Conservation (phyloP, 306 rosid species). For the Quillaja saponaria region DNA sequence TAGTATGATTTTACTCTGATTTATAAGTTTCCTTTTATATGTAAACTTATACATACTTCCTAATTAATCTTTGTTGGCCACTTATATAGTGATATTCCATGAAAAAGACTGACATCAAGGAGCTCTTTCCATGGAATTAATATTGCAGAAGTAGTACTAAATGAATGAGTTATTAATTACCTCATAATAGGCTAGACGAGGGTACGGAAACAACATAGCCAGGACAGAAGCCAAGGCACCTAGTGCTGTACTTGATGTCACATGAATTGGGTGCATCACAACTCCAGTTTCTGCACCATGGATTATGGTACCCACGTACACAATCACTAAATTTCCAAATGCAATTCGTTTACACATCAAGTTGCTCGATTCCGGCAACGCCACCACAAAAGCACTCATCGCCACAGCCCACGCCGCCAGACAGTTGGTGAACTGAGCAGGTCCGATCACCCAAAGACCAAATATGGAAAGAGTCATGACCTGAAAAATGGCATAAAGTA, state of each 20-base stretch:
- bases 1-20: too few relatives aligned
- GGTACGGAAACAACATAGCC: conserved; percentile 66
- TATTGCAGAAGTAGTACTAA: not conserved
- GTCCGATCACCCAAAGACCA: conserved; percentile 51
- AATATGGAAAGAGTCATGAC: conserved; percentile 38
- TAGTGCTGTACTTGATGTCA: conserved; percentile 53
- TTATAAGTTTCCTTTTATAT: too few relatives aligned
- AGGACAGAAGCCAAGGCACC: conserved; percentile 73
- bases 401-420: conserved; percentile 47
- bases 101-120: too few relatives aligned
- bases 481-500: conserved; percentile 45
- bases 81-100: too few relatives aligned
- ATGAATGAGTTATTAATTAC: conserved; percentile 26
- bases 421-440: conserved; percentile 24
- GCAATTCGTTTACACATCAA: conserved; percentile 69
- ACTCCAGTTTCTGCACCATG: conserved; percentile 39
- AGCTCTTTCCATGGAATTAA: too few relatives aligned
- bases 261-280: conserved; percentile 49
- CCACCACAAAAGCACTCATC: conserved; percentile 45
- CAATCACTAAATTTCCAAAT: conserved; percentile 69
- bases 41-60: too few relatives aligned
- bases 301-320: conserved; percentile 57
- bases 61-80: too few relatives aligned
- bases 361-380: conserved; percentile 54
- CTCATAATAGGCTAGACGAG: conserved; percentile 52